phyloP scores from a whole-genome alignment of 139 green algal species.

The Chlamydomonas eustigma region DNA sequence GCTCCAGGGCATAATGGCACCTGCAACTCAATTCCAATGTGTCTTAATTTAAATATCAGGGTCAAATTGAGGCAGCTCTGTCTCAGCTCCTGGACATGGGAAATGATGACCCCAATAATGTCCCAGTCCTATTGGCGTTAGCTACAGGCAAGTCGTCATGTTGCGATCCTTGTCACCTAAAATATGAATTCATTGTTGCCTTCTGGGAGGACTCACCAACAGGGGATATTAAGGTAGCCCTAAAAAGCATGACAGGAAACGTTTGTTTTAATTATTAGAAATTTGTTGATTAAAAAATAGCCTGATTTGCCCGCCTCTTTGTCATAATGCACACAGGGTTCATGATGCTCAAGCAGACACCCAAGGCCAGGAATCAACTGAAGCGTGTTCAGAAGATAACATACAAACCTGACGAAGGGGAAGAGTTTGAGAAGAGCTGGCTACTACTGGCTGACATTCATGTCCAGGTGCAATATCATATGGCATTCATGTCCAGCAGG shows the following conservation, averaged over 20 bases:
- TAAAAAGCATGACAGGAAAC: too few relatives aligned
- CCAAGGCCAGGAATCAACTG: slow-evolving; percentile 66
- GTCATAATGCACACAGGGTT: slow-evolving; percentile 54
- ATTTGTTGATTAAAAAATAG: too few relatives aligned
- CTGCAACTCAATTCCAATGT: too few relatives aligned
- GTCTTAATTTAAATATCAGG: too few relatives aligned
- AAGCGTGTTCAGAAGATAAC: slow-evolving; percentile 69
- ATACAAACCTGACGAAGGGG: slow-evolving; percentile 64
- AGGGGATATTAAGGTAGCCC: too few relatives aligned
- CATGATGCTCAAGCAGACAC: slow-evolving; percentile 70
- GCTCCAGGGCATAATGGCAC: too few relatives aligned
- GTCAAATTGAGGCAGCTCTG: slow-evolving; percentile 28
- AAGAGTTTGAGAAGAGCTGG: slow-evolving; percentile 76
- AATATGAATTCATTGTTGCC: background rate
- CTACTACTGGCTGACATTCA: slow-evolving; percentile 78
- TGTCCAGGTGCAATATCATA: slow-evolving; percentile 52
- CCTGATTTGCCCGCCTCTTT: too few relatives aligned
- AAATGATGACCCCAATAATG: slow-evolving; percentile 56
- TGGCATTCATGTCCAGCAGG: too few relatives aligned
- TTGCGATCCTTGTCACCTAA: too few relatives aligned
- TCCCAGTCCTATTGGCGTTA: slow-evolving; percentile 71
- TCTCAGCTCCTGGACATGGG: slow-evolving; percentile 52
- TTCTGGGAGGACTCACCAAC: too few relatives aligned
- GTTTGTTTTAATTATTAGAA: too few relatives aligned
- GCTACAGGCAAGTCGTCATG: slow-evolving; percentile 34